phyloP scores from a whole-genome alignment of 2,329 filamentous ascomycete genomes.

The Samsoniella hepiali region DNA sequence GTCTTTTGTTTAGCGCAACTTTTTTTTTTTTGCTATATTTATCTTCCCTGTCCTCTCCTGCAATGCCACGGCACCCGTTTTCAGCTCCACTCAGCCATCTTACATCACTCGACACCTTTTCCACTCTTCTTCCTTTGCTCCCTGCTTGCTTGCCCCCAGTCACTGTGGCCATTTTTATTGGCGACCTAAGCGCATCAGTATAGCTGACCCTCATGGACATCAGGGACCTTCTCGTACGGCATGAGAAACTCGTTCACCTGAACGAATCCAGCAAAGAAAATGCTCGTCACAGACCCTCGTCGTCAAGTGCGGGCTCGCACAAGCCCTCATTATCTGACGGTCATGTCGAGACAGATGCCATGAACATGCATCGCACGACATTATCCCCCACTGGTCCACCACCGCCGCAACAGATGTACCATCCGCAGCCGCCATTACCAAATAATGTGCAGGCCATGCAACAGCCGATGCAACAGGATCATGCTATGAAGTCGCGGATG shows the following conservation, averaged over 20 bases:
- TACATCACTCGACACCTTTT: conserved; percentile 18
- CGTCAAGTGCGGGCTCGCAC: conserved; percentile 42
- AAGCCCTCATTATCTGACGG: conserved; percentile 47
- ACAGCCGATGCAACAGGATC: conserved; percentile 40
- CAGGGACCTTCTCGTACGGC: conserved; percentile 60
- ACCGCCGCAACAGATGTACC: conserved; percentile 27
- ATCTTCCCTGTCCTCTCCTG: conserved; percentile 17
- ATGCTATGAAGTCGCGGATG: conserved; percentile 44
- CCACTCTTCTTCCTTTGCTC: conserved; percentile 1
- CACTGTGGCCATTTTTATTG: conserved; percentile 10
- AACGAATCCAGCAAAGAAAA: conserved; percentile 57
- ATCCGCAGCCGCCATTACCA: conserved; percentile 21
- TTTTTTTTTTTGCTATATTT: conserved; percentile 12
- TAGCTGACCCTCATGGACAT: conserved; percentile 56
- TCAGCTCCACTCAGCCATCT: conserved; percentile 14
- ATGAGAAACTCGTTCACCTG: conserved; percentile 63
- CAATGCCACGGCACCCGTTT: conserved; percentile 17
- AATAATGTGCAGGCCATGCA: conserved; percentile 32
- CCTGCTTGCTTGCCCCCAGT: background rate
- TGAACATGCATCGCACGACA: conserved; percentile 39
- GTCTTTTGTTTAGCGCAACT: conserved; percentile 14
- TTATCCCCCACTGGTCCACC: conserved; percentile 27
- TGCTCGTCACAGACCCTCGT: conserved; percentile 49
- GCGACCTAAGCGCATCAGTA: conserved; percentile 22
- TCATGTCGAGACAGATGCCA: conserved; percentile 45